Evolutionary conservation across 805 yeast species (phyloP), one percentile per base, ranked within the genome.

Genomic region (Maudiozyma bulderi): DNA sequence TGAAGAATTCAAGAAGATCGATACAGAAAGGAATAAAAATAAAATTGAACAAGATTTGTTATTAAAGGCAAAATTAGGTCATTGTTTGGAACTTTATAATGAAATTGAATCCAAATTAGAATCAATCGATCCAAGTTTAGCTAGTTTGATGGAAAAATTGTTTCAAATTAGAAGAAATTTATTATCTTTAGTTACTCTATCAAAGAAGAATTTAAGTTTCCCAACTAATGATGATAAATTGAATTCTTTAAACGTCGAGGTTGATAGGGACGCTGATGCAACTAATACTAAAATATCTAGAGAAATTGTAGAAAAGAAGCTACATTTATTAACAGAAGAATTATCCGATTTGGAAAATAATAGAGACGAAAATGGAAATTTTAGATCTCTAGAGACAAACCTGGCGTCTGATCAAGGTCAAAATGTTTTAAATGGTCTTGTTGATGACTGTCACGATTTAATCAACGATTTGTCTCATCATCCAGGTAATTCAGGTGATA

Each of bases 391-490:
- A 39, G 71, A 65, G 50, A 58, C 71, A 2, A 62, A 60, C 37
- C 47, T 64, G 46, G 65, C 62, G 13, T 66, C 57, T 33, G 66
- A 59, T 47, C 62, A 67, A 48, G 75, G 77, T 20, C 74, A 72
- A 51, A 67, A 60, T 45, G 81, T 83, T 1, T 65, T 84, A 46
- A 83, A 84, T 60, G 91, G 90, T 7, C 69, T 89, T 42, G 70
- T 87, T 30, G 96, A 88, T 65, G 95, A 88, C 61, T 86, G 96
- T 63, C 81, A 82, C 61, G 82, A 81, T 55, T 72, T 87, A 50
- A 68, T 88, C 40, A 76, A 75, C 50, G 96, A 90, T 69, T 70
- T 87, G 44, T 71, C 75, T 7, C 78, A 73, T 45, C 60, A 59
- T 43, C 52, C 56, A n/a, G 52, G 47, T 6, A 54, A 54, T 42